phyloP scores from a whole-genome alignment of 257 asterid species.

The Solanum raphanifolium region DNA sequence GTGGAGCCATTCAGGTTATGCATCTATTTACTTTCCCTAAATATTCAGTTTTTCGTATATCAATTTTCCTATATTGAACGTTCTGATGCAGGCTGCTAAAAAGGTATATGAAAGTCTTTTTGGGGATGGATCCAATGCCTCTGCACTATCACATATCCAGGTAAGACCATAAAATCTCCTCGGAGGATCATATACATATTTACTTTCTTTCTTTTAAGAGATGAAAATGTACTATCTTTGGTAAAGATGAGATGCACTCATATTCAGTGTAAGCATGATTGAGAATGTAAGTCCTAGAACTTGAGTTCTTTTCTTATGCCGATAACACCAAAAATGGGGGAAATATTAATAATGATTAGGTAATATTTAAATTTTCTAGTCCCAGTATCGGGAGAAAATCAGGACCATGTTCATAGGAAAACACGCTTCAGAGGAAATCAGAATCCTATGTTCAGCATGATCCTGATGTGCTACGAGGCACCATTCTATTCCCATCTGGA shows the following conservation, averaged over 20 bases:
- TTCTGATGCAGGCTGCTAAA: slow-evolving; percentile 64
- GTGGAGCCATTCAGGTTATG: slow-evolving; percentile 75
- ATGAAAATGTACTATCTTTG: background rate
- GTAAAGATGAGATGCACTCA: background rate
- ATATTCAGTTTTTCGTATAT: background rate
- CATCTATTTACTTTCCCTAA: background rate
- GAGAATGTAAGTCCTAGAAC: background rate
- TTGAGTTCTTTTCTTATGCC: background rate
- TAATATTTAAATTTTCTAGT: background rate
- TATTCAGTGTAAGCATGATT: background rate
- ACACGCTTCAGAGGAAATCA: background rate
- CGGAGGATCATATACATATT: background rate
- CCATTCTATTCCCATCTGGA: background rate
- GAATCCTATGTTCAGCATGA: background rate
- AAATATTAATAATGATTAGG: background rate
- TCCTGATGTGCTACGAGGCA: background rate
- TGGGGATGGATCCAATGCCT: slow-evolving; percentile 70
- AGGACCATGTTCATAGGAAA: background rate
- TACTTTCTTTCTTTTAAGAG: background rate
- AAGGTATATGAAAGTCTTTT: slow-evolving; percentile 75
- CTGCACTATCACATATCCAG: slow-evolving; percentile 90
- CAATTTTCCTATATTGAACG: background rate
- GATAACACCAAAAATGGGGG: background rate
- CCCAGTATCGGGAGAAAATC: background rate
- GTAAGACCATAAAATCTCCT: slow-evolving; percentile 16